Evolutionary conservation across 805 yeast species (phyloP), one percentile per base, ranked within the genome.

Genomic region (Tetrapisispora arboricola): DNA sequence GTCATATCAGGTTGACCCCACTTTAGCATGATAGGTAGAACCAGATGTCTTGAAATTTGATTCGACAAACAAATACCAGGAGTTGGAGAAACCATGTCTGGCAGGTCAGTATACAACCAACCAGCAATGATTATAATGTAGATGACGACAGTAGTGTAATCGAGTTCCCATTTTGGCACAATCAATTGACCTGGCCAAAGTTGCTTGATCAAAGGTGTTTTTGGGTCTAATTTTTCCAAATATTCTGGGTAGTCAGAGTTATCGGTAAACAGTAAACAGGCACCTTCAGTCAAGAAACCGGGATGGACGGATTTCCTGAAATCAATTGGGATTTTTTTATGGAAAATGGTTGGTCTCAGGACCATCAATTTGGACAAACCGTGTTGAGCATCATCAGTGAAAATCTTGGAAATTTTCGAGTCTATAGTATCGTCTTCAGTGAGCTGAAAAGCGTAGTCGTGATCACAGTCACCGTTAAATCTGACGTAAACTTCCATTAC

Each of bases 61-160:
- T 78, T 80, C 10, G 94, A 81, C 42, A 86, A 64, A 49, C 88
- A 82, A 43, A 78, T 72, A 19, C 96, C 96, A 0, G 97, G 97
- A 4, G 97, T 90, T 36, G 96, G 96, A 27, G 88, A 75, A 40
- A 86, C 67, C 51, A 69, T 73, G 55, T 86, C 95, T 2, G 98
- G 98, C 58, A 92, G 71, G 65, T 92, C 97, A 1, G 95, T 79
- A 61, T 88, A 92, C 44, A 92, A 72, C 97, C 98, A 92, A 15
- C 65, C 63, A 9, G 72, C 39, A 51, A 84, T 63, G 3, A 61
- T 39, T 1, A 36, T 22, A 3, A 43, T 39, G 30, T 49, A 57
- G 4, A 43, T 36, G 15, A 38, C 19, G 12, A 57, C 44, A 19
- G 43, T 45, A 2, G 35, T 40, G 13, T 38, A 42, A n/a, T 50